Evolutionary conservation across 305 asterid species (phyloP).

Genomic region (Fraxinus greggii): DNA sequence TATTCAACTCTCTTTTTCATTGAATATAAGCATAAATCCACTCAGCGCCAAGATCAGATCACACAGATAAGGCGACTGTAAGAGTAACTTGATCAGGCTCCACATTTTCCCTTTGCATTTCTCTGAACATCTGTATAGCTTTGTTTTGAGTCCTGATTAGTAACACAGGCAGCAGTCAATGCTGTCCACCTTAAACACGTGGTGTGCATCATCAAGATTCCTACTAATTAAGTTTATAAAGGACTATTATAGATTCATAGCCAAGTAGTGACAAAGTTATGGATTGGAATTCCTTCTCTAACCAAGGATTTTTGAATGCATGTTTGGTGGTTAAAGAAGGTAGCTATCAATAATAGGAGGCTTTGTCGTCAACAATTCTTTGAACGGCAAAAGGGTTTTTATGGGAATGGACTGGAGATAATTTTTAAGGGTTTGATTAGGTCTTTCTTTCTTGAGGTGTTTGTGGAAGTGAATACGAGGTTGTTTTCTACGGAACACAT

Average conservation of each 20-base stretch:
- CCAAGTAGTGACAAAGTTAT: conserved; percentile 24
- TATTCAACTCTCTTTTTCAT: conserved; percentile 7
- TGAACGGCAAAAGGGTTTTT: conserved; percentile 24
- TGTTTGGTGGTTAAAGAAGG: conserved; percentile 29
- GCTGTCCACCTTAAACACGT: conserved; percentile 24
- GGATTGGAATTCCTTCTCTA: conserved; percentile 25
- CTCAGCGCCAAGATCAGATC: conserved; percentile 37
- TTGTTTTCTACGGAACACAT: background rate
- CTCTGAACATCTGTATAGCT: conserved; percentile 28
- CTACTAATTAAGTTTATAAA: conserved; percentile 9
- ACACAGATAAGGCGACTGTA: conserved; percentile 31
- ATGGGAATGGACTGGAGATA: conserved; percentile 25
- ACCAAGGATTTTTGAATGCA: conserved; percentile 19
- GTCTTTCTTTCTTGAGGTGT: conserved; percentile 23
- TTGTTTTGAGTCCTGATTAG: conserved; percentile 19
- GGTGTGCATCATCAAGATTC: background rate
- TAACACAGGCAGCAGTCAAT: conserved; percentile 36
- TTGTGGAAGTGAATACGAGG: conserved; percentile 8
- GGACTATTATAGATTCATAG: conserved; percentile 19
- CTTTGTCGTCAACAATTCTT: conserved; percentile 21
- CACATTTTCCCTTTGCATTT: conserved; percentile 32
- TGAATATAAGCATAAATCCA: conserved; percentile 32
- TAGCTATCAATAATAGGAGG: conserved; percentile 28
- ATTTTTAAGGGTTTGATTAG: conserved; percentile 22
- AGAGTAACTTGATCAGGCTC: conserved; percentile 36